phyloP scores from a whole-genome alignment of 2,329 filamentous ascomycete species.

The Claviceps sp. region DNA sequence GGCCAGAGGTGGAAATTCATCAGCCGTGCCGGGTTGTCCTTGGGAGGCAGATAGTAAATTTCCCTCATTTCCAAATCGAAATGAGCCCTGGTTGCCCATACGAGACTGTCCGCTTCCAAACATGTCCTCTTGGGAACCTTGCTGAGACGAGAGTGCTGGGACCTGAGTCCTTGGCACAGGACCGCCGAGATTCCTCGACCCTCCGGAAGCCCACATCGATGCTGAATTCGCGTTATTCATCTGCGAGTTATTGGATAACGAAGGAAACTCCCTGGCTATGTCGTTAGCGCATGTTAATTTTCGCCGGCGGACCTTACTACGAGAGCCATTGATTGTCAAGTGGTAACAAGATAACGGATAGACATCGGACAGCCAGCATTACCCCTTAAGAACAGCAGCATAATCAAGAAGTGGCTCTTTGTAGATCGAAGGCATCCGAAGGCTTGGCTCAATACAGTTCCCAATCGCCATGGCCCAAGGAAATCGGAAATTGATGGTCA shows the following conservation, averaged over 20 bases:
- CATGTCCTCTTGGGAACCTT: constrained; percentile 34
- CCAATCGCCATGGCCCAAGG: constrained; percentile 5
- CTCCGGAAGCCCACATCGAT: constrained; percentile 41
- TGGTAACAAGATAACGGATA: background rate
- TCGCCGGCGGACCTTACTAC: background rate
- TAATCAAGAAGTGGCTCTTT: constrained; percentile 12
- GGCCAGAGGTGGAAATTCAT: constrained; percentile 51
- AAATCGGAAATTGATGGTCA: background rate
- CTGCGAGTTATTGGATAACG: constrained; percentile 47
- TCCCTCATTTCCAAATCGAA: constrained; percentile 39
- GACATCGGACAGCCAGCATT: constrained; percentile 3
- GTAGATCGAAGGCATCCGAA: constrained; percentile 3
- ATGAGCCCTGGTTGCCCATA: constrained; percentile 30
- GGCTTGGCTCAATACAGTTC: constrained; percentile 8
- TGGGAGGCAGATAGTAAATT: constrained; percentile 30
- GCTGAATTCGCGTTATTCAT: constrained; percentile 33
- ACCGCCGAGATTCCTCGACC: constrained; percentile 33
- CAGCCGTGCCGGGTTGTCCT: constrained; percentile 33
- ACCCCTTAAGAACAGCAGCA: constrained; percentile 20
- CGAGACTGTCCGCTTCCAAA: constrained; percentile 30
- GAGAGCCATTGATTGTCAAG: background rate
- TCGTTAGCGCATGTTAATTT: background rate
- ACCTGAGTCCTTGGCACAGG: constrained; percentile 37
- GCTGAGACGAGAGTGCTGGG: constrained; percentile 37
- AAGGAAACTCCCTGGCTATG: constrained; percentile 46